These are phyloP conservation scores for Linum usitatissimum DNA, from an alignment of 345 rosid genomes.

Conservation along the genomic window DNA sequence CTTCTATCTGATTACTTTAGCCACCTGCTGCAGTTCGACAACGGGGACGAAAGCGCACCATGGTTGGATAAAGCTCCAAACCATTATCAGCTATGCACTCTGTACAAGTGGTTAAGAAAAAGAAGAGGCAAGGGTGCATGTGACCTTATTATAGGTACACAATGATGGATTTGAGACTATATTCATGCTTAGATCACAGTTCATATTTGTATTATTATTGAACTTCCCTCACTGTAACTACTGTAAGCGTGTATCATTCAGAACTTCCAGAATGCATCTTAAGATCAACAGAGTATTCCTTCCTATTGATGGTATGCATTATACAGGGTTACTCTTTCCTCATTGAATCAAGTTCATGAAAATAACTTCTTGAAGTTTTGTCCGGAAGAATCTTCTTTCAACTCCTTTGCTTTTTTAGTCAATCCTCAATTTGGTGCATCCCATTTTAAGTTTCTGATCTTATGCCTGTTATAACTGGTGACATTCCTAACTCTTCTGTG, in stretches of 20 bases:
- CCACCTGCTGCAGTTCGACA: constrained; percentile 50
- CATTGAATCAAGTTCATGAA: too few relatives aligned
- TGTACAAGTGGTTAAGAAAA: not conserved
- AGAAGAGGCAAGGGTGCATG: not conserved
- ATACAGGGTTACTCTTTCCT: too few relatives aligned
- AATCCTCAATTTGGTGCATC: too few relatives aligned
- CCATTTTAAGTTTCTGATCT: too few relatives aligned
- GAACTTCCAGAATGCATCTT: not conserved
- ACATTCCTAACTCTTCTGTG: too few relatives aligned
- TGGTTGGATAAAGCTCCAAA: constrained; percentile 55
- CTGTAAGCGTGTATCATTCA: not conserved
- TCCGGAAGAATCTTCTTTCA: too few relatives aligned
- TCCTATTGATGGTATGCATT: too few relatives aligned
- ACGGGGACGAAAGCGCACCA: constrained; percentile 88
- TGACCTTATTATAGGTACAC: not conserved
- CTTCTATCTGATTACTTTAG: constrained; percentile 1
- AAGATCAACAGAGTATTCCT: too few relatives aligned
- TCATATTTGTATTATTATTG: not conserved
- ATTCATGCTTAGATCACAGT: not conserved
- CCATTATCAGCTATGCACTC: not conserved
- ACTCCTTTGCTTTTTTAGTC: too few relatives aligned
- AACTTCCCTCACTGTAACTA: not conserved
- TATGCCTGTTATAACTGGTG: too few relatives aligned
- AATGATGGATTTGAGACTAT: not conserved
- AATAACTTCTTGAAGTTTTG: too few relatives aligned